Base-by-base conservation (phyloP, 352 stramenopile species). In the Phytophthora capsici region DNA sequence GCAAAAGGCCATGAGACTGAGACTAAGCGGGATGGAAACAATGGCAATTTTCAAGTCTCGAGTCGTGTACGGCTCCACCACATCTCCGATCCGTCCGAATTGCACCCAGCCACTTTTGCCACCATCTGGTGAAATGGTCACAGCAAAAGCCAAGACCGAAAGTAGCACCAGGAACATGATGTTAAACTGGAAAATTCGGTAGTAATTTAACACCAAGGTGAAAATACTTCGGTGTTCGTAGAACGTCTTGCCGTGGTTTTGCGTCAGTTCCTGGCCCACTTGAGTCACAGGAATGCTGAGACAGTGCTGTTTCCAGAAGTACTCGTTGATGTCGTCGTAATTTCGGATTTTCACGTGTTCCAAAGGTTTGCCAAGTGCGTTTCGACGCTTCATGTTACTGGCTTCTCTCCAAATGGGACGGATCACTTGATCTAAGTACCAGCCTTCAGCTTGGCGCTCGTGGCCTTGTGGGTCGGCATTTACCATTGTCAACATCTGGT, bases 141-240 rank as follows among this genome's bases (percentile, higher is more conserved):
- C 77, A 3, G 63, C 70, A 58, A 89, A 92, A 5, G 74, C 57
- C 43, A 90, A 57, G 8, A 90, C 82, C 10, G 64, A 71, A 3
- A 92, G 60, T 19, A 72, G 34, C 37, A 88, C 66, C 43, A 92
- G 49, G 52, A 90, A 92, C 75, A 92, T 84, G 34, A 91, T 63
- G 58, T 93, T 90, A 72, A 93, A 93, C 52, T 90, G 80, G 69
- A 93, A 93, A 60, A 93, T 93, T 16, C 84, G 82, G 66, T 91
- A 91, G 66, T 90, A 93, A 57, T 91, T 90, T 22, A 93, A 65
- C 23, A 93, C 63, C 45, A 91, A 68, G 2, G 82, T 91, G 16
- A 93, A 75, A 20, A 93, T 49, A 40, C 76, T 88, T 13, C 84
- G 82, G 61, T 93, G 82, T 54, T 93, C 84, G 66, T 90, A 91